Evolutionary conservation across 257 asterid genomes (phyloP).

Genomic region (Schizonepeta tenuifolia): DNA sequence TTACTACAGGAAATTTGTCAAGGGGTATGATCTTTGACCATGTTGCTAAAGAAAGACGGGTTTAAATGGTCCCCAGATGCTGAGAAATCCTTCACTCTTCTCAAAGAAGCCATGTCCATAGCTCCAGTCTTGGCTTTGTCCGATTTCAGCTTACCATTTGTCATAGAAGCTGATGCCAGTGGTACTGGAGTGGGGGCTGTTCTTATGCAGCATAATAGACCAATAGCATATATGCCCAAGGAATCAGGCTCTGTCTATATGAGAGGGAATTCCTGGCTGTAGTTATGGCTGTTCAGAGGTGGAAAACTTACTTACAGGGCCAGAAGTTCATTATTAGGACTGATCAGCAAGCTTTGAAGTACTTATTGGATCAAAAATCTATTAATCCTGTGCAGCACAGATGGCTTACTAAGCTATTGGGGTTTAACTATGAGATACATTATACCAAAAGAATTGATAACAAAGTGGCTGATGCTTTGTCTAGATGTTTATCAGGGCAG

Average conservation of each 20-base stretch:
- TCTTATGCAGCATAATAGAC: not conserved
- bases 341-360: not conserved
- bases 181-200: not conserved
- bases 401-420: no score
- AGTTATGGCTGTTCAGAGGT: not conserved
- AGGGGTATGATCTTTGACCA: not conserved
- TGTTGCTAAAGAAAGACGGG: not conserved
- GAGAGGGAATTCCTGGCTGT: no score
- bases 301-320: not conserved
- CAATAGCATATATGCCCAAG: not conserved
- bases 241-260: not conserved
- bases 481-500: no score
- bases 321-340: not conserved
- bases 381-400: no score
- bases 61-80: not conserved
- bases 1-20: no score
- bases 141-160: not conserved
- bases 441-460: not conserved
- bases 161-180: not conserved
- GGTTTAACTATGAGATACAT: not conserved
- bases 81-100: fast-evolving
- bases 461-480: no score
- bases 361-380: not conserved
- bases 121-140: not conserved
- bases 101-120: not conserved